phyloP scores from a whole-genome alignment of 306 rosid genomes.

The Albizia julibrissin region DNA sequence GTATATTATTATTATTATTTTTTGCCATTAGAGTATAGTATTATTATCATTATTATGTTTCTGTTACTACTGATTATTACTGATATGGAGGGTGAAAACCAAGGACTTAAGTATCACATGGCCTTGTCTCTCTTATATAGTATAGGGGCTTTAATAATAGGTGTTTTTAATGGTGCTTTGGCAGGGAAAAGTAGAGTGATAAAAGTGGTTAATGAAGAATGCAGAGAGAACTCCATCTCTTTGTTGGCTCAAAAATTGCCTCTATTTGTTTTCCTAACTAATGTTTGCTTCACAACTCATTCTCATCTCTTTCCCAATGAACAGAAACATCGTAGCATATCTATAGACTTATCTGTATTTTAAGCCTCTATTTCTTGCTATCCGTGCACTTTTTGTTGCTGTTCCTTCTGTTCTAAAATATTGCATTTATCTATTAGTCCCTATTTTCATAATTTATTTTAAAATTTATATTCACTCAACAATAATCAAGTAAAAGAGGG shows the following conservation, averaged over 20 bases:
- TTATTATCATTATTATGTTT: slow-evolving; percentile 12
- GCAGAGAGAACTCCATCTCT: not conserved
- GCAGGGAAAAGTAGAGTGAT: slow-evolving; percentile 23
- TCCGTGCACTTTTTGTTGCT: not conserved
- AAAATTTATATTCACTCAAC: too few species aligned
- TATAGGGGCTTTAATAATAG: slow-evolving; percentile 30
- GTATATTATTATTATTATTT: not conserved
- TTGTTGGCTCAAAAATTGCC: not conserved
- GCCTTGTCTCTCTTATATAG: slow-evolving; percentile 53
- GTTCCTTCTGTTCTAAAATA: too few species aligned
- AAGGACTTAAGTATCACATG: slow-evolving; percentile 69
- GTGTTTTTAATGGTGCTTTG: slow-evolving; percentile 2
- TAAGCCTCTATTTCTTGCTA: not conserved
- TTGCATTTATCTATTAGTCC: too few species aligned
- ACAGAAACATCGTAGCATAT: not conserved
- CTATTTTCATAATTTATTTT: too few species aligned
- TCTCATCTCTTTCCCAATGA: not conserved
- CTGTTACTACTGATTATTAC: not conserved
- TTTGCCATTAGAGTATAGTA: not conserved
- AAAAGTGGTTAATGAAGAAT: slow-evolving; percentile 24
- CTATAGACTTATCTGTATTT: too few species aligned
- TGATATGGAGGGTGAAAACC: slow-evolving; percentile 47
- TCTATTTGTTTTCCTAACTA: slow-evolving; percentile 9
- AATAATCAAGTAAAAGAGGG: too few species aligned
- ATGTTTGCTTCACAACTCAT: slow-evolving; percentile 30